phyloP scores from a whole-genome alignment of 2,329 filamentous ascomycete species.

The Hawksworthiomyces lignivorus region DNA sequence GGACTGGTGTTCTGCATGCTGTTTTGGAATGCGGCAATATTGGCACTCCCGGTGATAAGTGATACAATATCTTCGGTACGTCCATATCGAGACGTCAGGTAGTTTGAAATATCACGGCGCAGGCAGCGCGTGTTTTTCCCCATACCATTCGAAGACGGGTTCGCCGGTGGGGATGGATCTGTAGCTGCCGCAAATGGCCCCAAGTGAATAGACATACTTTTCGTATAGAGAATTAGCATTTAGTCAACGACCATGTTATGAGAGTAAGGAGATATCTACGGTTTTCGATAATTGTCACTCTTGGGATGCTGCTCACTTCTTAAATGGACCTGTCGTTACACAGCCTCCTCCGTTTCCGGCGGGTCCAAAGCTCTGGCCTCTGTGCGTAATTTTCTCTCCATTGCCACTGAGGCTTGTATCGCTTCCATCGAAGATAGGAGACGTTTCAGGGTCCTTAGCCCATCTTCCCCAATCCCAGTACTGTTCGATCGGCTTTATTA shows the following conservation, averaged over 20 bases:
- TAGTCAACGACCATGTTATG: not conserved
- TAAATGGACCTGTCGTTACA: slow-evolving; percentile 40
- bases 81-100: slow-evolving; percentile 19
- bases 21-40: slow-evolving; percentile 36
- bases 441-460: slow-evolving; percentile 35
- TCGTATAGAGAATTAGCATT: not conserved
- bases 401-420: slow-evolving; percentile 42
- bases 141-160: slow-evolving; percentile 26
- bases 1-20: slow-evolving; percentile 31
- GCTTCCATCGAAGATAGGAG: slow-evolving; percentile 48
- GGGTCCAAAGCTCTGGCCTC: slow-evolving; percentile 23
- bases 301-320: not conserved
- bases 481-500: too few relatives aligned
- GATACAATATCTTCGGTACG: slow-evolving; percentile 22
- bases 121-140: slow-evolving; percentile 40
- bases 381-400: slow-evolving; percentile 27
- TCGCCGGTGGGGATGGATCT: slow-evolving; percentile 21
- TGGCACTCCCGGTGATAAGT: slow-evolving; percentile 29
- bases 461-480: slow-evolving; percentile 47
- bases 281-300: too few relatives aligned
- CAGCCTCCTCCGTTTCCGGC: slow-evolving; percentile 50
- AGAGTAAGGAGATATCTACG: not conserved
- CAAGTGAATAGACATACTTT: slow-evolving; percentile 21
- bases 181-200: slow-evolving; percentile 24
- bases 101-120: slow-evolving; percentile 31